phyloP scores from a whole-genome alignment of 2,329 filamentous ascomycete species.

The Pseudogymnoascus sp. region DNA sequence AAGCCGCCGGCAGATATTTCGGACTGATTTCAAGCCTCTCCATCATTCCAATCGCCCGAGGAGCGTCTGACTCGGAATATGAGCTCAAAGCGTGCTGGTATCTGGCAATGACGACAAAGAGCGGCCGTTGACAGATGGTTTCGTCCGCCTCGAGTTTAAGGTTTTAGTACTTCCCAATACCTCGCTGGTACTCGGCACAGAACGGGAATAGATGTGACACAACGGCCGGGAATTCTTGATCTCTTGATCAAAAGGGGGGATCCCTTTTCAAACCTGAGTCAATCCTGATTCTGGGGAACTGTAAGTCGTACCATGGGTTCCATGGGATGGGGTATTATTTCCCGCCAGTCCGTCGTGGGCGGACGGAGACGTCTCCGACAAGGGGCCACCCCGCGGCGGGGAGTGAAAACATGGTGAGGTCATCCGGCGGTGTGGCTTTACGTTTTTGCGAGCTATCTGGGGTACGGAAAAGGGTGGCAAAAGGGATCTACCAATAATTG shows the following conservation, averaged over 20 bases:
- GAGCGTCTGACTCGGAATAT: not conserved
- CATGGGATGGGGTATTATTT: not conserved
- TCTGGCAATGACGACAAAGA: not conserved
- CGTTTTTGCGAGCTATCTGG: conserved; percentile 21
- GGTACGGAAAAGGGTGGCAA: conserved; percentile 17
- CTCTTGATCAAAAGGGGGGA: not conserved
- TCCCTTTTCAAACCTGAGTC: not conserved
- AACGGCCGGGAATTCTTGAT: not conserved
- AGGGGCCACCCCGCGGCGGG: not conserved
- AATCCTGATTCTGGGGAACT: not conserved
- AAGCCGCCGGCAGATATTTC: not conserved
- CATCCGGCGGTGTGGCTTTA: conserved; percentile 3
- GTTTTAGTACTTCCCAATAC: not conserved
- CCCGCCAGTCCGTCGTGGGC: not conserved
- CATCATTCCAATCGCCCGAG: not conserved
- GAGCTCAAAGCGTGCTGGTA: not conserved
- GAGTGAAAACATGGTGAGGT: not conserved
- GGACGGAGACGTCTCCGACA: not conserved
- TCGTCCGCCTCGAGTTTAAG: not conserved
- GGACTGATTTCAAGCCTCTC: not conserved
- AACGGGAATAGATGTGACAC: not conserved
- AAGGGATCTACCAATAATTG: not conserved
- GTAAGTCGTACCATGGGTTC: not conserved
- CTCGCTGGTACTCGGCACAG: not conserved
- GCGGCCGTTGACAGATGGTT: not conserved